Evolutionary conservation across 257 asterid species (phyloP).

Genomic region (Solanum virginianum): DNA sequence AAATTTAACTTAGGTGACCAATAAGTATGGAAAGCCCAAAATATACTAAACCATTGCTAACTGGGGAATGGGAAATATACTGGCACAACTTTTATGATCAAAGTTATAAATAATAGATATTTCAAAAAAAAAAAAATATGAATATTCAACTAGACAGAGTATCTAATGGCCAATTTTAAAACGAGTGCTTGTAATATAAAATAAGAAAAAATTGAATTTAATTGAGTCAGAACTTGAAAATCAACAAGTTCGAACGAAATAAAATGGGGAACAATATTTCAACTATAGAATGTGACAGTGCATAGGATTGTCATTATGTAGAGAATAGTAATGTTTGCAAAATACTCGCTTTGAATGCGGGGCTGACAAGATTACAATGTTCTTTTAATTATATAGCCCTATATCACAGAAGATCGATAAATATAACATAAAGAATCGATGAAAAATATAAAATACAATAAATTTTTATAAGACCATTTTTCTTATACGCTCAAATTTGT

Average conservation of each 20-base stretch:
- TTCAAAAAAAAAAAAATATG: accelerated
- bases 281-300: slow-evolving; percentile 12
- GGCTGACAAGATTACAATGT: slow-evolving; percentile 26
- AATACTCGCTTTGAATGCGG: slow-evolving; percentile 84
- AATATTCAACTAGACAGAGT: neutral
- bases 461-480: neutral
- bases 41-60: neutral
- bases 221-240: neutral
- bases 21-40: neutral
- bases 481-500: neutral
- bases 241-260: neutral
- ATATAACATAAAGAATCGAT: neutral
- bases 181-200: neutral
- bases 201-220: neutral
- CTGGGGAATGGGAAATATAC: neutral
- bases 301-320: slow-evolving; percentile 4
- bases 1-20: neutral
- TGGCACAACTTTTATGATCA: neutral
- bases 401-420: neutral
- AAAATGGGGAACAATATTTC: neutral
- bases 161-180: neutral
- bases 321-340: slow-evolving; percentile 3
- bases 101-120: neutral
- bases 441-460: neutral
- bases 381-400: neutral